Percentiles rank a stretch among this genome's conserved stretches.
These are phyloP conservation scores for Xylaria acuta DNA, from an alignment of 495 filamentous ascomycete genomes.

Conservation along the genomic window DNA sequence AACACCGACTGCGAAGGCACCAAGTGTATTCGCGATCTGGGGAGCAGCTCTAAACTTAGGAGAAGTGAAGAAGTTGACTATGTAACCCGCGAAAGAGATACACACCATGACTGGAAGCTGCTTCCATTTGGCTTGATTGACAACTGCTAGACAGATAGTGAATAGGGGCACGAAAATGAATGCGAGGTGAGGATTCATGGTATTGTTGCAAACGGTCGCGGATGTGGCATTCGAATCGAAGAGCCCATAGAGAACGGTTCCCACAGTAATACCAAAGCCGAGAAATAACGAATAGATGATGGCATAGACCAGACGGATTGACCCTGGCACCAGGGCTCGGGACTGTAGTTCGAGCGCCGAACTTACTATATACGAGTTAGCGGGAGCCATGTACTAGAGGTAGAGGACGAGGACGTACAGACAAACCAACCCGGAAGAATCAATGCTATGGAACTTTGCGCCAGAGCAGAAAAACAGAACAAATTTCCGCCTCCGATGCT, in stretches of 20 bases:
- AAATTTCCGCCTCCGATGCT: conserved; percentile 71
- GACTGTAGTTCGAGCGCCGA: conserved; percentile 90
- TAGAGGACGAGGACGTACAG: conserved; percentile 39
- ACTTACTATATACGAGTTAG: conserved; percentile 47
- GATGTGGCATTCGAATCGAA: conserved; percentile 78
- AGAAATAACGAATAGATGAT: conserved; percentile 95
- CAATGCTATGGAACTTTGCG: conserved; percentile 88
- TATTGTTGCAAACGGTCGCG: conserved; percentile 71
- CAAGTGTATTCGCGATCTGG: conserved; percentile 83
- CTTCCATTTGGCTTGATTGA: conserved; percentile 90
- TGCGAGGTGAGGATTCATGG: conserved; percentile 66
- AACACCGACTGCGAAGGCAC: conserved; percentile 84
- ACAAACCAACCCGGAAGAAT: conserved; percentile 92
- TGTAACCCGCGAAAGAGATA: conserved; percentile 84
- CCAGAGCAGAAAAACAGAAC: conserved; percentile 93
- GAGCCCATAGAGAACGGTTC: conserved; percentile 86
- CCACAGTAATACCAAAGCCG: conserved; percentile 96
- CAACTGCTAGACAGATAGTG: conserved; percentile 78
- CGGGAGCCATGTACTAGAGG: neutral
- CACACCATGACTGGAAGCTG: conserved; percentile 86
- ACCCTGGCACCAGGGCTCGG: conserved; percentile 83
- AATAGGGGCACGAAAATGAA: conserved; percentile 81
- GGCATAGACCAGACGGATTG: conserved; percentile 93
- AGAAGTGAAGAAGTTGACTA: conserved; percentile 82
- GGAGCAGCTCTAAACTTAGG: conserved; percentile 75